Evolutionary conservation across 2,329 filamentous ascomycete genomes (phyloP), one percentile per base, ranked within the genome.

Genomic region (Fusarium neocosmosporiellum): DNA sequence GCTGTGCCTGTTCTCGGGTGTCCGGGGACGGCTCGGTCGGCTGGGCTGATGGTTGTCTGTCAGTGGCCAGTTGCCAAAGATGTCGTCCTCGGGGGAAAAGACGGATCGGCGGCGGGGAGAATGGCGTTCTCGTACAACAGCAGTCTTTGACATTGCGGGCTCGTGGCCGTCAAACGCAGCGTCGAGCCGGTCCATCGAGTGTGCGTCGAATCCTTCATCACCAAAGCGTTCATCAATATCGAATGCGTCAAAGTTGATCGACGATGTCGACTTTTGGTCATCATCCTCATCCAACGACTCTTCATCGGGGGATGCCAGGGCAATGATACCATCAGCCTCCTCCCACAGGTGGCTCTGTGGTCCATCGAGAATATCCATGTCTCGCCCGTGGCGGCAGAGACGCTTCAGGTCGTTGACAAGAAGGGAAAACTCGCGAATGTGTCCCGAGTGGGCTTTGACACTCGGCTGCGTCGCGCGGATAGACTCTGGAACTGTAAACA

Each of bases 271-370:
- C n/a, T 81, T 80, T 20, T 81, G 79, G 31, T 83, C 81, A 7
- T 81, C 59, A 41, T 78, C 72, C 18, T 80, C 80, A 14, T 85
- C 83, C 7, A 83, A 75, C 34, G 86, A 85, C 55, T 92, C 90
- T 55, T 88, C 86, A 69, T 92, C 90, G 2, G 91, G 90, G 2
- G 90, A 92, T 53, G 94, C 94, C n/a, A 97, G 84, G 36, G 93
- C 92, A 78, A 97, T 96, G 82, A 97, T 95, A 16, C 93, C 93
- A 80, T 96, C 93, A 2, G 94, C 94, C 79, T 96, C 93, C 75
- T 91, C 90, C 93, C 93, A 97, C 54, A 93, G 85, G 14, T 84
- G 83, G 14, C 87, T 86, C 24, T 90, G 87, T 7, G 87, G 79
- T 8, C 92, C 92, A 67, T 88, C 83, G 1, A 89, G 81, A 78